Evolutionary conservation across 352 stramenopile genomes (phyloP), one percentile per base, ranked within the genome.

Genomic region (Globisporangium iwayamae): DNA sequence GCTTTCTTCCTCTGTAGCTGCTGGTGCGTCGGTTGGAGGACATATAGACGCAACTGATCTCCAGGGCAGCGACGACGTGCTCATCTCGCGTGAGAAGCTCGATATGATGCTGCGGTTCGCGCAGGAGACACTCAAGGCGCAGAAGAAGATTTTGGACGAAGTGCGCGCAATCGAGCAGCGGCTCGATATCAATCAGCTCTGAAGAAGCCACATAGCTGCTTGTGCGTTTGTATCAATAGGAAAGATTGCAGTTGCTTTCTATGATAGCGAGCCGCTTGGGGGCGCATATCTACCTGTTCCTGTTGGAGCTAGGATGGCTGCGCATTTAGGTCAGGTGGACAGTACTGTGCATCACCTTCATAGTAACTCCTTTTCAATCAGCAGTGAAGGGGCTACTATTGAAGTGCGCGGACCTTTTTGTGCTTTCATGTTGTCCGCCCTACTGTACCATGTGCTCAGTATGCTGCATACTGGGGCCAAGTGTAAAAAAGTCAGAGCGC

Each of bases 81-180:
- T 87, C 1, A 43, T 91, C 10, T 72, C 79, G 1, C 72, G 78
- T 18, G 71, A 62, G 10, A 86, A 87, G 63, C 73, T 91, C 16
- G 72, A 88, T 28, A 57, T 76, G 53, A 78, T 91, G 58, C 60
- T 91, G 47, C 68, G 72, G 5, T 63, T 78, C 57, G 75, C 78
- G 18, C 82, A 89, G 47, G 78, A 89, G 57, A 89, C 74, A 32
- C 76, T 88, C 9, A 25, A 74, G 18, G 62, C 71, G 11, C 82
- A 91, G 60, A 82, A 82, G 69, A 85, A 85, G 62, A 75, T 91
- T 20, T 50, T 89, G 39, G 79, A 78, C 20, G 74, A 88, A 45
- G 79, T 91, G n/a, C 65, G 65, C 30, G 69, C 71, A 5, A 83
- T 86, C 59, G 77, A 86, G 28, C 75, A 79, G 47, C 73, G 69